Evolutionary conservation across 2,329 filamentous ascomycete genomes (phyloP), one percentile per base, ranked within the genome.

Genomic region (Penicillium palitans): DNA sequence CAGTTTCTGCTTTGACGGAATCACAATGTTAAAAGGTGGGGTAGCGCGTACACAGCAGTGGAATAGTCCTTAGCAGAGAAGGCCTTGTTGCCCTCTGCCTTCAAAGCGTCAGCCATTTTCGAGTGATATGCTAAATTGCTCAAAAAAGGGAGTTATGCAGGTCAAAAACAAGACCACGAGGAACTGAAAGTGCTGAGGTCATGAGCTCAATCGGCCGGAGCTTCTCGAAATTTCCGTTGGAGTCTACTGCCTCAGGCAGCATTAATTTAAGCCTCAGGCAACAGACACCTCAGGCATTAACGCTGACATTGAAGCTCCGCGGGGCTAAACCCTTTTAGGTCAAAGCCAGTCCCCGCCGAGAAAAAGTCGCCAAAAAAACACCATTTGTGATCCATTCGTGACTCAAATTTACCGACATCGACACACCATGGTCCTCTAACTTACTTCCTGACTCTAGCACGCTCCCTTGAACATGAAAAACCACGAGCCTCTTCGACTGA

Each of bases 71-170:
- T 98, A 63, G 91, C 92, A 66, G 91, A 89, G 78, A 99, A 99
- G 79, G 96, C 93, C 83, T 96, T 96, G 84, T 99, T 99, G 82
- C 93, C 95, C 76, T 95, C 89, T 72, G 93, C 91, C 84, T 99
- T 99, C 72, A 99, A 87, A 85, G 93, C 84, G 78, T 89, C 86
- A 65, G 86, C 85, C 86, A 88, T 88, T 63, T 63, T 40, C 79
- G 64, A 57, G 17, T 42, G 29, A 45, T 19, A 40, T 41, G 49
- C 39, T 48, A 49, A 52, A 55, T 55, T 51, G 54, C 29, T 42
- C 37, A 31, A 21, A 31, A 45, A 31, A 45, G 40, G 21, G 40
- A 45, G 21, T 37, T 31, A 45, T 51, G 46, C 29, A 37, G 48
- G 40, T 52, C 54, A 52, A 39, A 44, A 55, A 57, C 62, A 66